A percentile compares a stretch with the other conserved stretches of the same genome.
phyloP scores from a whole-genome alignment of 2,329 filamentous ascomycete genomes.

The Diaporthe amygdali region DNA sequence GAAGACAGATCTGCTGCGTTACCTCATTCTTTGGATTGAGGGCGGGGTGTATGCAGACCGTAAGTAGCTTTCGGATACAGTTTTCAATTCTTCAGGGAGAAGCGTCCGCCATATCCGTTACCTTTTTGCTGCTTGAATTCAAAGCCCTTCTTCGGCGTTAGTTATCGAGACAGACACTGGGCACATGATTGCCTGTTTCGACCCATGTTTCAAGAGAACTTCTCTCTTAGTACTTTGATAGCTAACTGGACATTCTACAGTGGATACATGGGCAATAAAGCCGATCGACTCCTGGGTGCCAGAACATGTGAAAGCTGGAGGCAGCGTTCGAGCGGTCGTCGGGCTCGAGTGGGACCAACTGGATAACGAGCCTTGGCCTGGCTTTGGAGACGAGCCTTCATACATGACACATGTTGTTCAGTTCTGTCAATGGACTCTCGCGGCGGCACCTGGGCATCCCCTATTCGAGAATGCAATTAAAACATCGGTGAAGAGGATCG shows the following conservation, averaged over 20 bases:
- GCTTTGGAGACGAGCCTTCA: not conserved
- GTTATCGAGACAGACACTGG: too few relatives aligned
- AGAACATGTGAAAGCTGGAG: constrained; percentile 24
- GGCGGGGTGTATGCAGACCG: constrained; percentile 61
- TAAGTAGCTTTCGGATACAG: too few relatives aligned
- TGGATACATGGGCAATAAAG: constrained; percentile 61
- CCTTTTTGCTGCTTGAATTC: too few relatives aligned
- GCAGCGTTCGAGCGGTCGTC: constrained; percentile 32
- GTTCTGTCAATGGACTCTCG: constrained; percentile 43
- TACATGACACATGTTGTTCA: constrained; percentile 36
- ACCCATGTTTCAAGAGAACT: too few relatives aligned
- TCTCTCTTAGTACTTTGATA: too few relatives aligned
- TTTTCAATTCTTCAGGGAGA: too few relatives aligned
- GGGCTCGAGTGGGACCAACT: constrained; percentile 39
- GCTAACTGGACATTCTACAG: too few relatives aligned
- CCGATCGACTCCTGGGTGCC: constrained; percentile 46
- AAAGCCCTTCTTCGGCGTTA: too few relatives aligned
- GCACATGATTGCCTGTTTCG: too few relatives aligned
- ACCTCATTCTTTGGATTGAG: constrained; percentile 34
- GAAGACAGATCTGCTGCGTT: constrained; percentile 37
- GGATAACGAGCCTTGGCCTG: constrained; percentile 31
- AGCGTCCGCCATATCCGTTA: too few relatives aligned
- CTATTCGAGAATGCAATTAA: constrained; percentile 34
- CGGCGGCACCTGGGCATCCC: constrained; percentile 37
- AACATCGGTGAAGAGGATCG: constrained; percentile 30